Base-by-base conservation (phyloP, 345 rosid genomes). In the Diplotaxis tenuifolia region DNA sequence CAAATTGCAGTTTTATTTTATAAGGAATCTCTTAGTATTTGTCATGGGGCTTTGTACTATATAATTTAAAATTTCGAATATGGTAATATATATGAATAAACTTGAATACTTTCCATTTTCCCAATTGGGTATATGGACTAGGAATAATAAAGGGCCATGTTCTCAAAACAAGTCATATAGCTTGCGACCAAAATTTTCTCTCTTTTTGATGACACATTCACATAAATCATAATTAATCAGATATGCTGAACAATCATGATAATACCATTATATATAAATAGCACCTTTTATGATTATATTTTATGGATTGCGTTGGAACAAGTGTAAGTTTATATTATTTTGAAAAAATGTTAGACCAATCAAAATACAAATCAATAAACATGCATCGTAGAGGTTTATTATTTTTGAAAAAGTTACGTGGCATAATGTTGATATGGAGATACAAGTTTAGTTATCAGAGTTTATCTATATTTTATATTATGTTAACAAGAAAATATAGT, bases 101-200 rank as follows among this genome's bases (percentile, higher is more conserved):
- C 49, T 34, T 47, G 22, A 66, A 78, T 50, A 77, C 47, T 69
- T 57, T 67, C 75, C 86, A 77, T 83, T 81, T 86, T 81, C 92
- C 94, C 9, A 80, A 86, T 80, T 73, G 73, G 79, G 92, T 58
- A 88, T 64, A 86, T 82, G 86, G 78, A 90, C 92, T 82, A 83
- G 67, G 89, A 79, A 82, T 31, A 57, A 20, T 58, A 22, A 40
- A 53, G 65, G 78, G 66, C 23, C 49, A 70, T 21, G 57, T 45
- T 22, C 42, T 55, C 32, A 29, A 54, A 55, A 68, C 69, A 20
- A 69, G 15, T 16, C 45, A 80, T 16, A 21, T 22, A 32, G 29
- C 16, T 31, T 19, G 32, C 25, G 21, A 63, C 47, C 54, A 49
- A 36, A 56, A 50, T n/a, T n/a, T n/a, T n/a, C n/a, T n/a, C n/a